Base-by-base conservation (phyloP, 305 asterid genomes). In the Fraxinus xanthoxyloides region DNA sequence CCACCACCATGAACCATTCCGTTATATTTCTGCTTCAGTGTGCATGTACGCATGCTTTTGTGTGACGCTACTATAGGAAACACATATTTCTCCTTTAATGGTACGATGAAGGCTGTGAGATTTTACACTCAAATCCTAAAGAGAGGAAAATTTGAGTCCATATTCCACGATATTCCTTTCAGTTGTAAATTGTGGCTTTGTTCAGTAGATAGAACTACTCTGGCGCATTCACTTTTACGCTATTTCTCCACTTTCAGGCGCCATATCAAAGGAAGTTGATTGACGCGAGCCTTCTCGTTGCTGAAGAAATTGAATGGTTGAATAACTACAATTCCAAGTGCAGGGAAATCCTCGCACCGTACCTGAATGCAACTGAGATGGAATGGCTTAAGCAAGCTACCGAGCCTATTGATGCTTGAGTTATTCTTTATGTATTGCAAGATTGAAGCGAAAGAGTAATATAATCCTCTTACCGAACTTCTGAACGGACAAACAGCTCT, bases 381-480 rank as follows among this genome's bases (percentile, higher is more conserved):
- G 97, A 89, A 72, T 96, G 99, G 99, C 91, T 96, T 84, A 89
- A 89, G 86, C 85, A 91, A 82, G 98, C 99, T 78, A 90, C 98
- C 4, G 92, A 89, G 79, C 97, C 97, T 28, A 77, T 93, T 82
- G 79, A 3, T 76, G 86, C 85, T 74, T 87, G 90, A 90, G 51
- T 73, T 28, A 19, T 56, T 74, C 78, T 72, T 9, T 36, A 36
- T 65, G 23, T 63, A 28, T 19, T 75, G 36, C 13, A 24, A 24
- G 73, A 28, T 0, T 13, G 34, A 65, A 65, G 13, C 73, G 10
- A 2, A 32, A 32, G 76, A 10, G 21, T 72, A 24, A 72, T n/a
- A 17, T 7, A 28, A 72, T 72, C 24, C 26, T 31, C 46, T 72
- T 32, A 17, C 76, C 24, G 17, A 32, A 32, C 32, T 72, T 72